Evolutionary conservation across 2,329 filamentous ascomycete genomes (phyloP).

Genomic region (Trichoderma sp.): DNA sequence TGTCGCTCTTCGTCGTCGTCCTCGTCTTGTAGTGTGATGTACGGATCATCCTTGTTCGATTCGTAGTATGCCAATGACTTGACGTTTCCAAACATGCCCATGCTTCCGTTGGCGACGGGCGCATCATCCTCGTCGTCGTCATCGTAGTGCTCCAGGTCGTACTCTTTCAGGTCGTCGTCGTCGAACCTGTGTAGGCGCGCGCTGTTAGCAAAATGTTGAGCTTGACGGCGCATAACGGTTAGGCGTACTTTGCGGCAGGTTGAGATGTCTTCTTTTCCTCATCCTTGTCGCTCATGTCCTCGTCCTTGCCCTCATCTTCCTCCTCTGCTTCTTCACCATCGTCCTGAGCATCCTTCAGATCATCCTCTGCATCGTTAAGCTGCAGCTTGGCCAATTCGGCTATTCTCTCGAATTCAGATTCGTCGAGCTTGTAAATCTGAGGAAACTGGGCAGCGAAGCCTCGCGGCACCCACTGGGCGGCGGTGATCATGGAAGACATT

Average conservation of each 20-base stretch:
- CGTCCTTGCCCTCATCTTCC: conserved; percentile 29
- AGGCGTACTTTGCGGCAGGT: conserved; percentile 47
- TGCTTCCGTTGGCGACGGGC: conserved; percentile 62
- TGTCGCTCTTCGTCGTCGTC: conserved; percentile 82
- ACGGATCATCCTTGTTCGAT: conserved; percentile 92
- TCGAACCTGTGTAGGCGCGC: conserved; percentile 50
- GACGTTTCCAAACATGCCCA: conserved; percentile 94
- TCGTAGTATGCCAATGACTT: conserved; percentile 93
- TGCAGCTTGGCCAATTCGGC: conserved; percentile 74
- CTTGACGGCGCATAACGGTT: neutral
- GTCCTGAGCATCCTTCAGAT: conserved; percentile 71
- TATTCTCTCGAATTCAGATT: conserved; percentile 75
- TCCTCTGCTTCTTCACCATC: conserved; percentile 32
- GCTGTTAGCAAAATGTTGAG: conserved; percentile 29
- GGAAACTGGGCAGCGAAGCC: conserved; percentile 77
- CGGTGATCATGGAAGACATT: conserved; percentile 77
- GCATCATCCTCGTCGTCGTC: conserved; percentile 70
- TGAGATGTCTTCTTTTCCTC: conserved; percentile 26
- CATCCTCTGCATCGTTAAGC: conserved; percentile 88
- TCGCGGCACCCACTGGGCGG: conserved; percentile 74
- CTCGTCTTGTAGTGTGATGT: conserved; percentile 81
- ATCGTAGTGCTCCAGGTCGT: conserved; percentile 95
- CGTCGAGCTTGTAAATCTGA: conserved; percentile 73
- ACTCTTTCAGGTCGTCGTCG: conserved; percentile 92
- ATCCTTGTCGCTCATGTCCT: conserved; percentile 34